Evolutionary conservation across 2,329 filamentous ascomycete genomes (phyloP).

Genomic region (Drechslerella dactyloides): DNA sequence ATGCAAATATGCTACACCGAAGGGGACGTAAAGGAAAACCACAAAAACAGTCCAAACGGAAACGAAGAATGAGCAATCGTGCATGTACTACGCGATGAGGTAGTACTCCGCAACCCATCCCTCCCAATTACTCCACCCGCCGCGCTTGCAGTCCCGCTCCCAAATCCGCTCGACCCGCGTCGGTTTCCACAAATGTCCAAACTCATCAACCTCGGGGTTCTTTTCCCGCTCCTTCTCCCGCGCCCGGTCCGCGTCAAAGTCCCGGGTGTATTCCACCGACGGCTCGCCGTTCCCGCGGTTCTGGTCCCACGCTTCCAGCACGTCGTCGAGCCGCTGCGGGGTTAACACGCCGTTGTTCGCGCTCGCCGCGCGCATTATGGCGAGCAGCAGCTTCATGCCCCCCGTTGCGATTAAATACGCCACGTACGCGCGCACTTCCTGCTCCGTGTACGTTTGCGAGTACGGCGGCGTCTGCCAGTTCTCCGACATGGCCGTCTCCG

Average conservation of each 20-base stretch:
- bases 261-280: constrained; percentile 25
- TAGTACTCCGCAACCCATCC: constrained; percentile 49
- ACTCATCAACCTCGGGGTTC: constrained; percentile 39
- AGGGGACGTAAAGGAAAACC: constrained; percentile 4
- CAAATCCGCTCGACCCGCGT: constrained; percentile 42
- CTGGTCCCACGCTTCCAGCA: constrained; percentile 24
- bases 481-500: constrained; percentile 25
- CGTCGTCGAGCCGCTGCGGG: constrained; percentile 21
- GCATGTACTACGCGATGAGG: constrained; percentile 34
- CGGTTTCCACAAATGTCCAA: constrained; percentile 37
- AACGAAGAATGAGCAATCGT: background rate
- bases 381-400: constrained; percentile 39
- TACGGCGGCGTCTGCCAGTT: constrained; percentile 43
- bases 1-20: too few relatives aligned
- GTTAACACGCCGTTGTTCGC: constrained; percentile 25
- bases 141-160: constrained; percentile 48
- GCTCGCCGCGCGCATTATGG: constrained; percentile 21
- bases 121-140: constrained; percentile 51
- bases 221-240: constrained; percentile 20
- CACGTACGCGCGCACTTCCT: constrained; percentile 43
- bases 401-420: constrained; percentile 37
- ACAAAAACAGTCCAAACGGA: background rate
- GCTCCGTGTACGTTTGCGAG: constrained; percentile 42
- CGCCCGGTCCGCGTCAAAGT: constrained; percentile 42
- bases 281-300: constrained; percentile 16